These are phyloP conservation scores for Lithohypha guttulata DNA, from an alignment of 2,329 filamentous ascomycete genomes.

Conservation along the genomic window DNA sequence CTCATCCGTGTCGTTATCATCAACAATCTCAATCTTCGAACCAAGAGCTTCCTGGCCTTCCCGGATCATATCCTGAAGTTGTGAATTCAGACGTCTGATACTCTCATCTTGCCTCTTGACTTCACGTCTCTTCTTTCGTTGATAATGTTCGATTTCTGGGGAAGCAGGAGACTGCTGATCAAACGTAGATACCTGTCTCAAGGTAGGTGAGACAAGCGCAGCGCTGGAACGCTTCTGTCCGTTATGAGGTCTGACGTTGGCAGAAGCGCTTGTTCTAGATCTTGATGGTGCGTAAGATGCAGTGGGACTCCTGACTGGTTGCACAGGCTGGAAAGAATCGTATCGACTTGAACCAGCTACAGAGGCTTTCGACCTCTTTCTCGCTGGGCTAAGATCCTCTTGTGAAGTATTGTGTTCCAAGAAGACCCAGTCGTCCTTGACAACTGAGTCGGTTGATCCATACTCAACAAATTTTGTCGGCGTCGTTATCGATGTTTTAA, in stretches of 20 bases:
- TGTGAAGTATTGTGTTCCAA: slow-evolving; percentile 15
- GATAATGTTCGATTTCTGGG: slow-evolving; percentile 59
- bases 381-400: slow-evolving; percentile 22
- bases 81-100: slow-evolving; percentile 67
- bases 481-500: no score
- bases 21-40: slow-evolving; percentile 48
- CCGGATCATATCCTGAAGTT: slow-evolving; percentile 74
- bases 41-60: slow-evolving; percentile 81
- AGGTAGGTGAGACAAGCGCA: slow-evolving; percentile 12
- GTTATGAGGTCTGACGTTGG: slow-evolving; percentile 2
- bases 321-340: neutral
- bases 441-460: slow-evolving; percentile 24
- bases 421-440: slow-evolving; percentile 3
- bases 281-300: slow-evolving; percentile 29
- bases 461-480: slow-evolving; percentile 37
- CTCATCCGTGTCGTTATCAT: slow-evolving; percentile 18
- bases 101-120: slow-evolving; percentile 70
- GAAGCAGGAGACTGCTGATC: slow-evolving; percentile 8
- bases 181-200: neutral
- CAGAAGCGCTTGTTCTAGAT: slow-evolving; percentile 7
- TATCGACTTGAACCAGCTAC: slow-evolving; percentile 1
- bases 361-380: slow-evolving; percentile 18
- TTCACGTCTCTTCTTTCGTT: slow-evolving; percentile 59
- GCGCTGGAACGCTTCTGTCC: slow-evolving; percentile 8
- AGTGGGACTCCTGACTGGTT: slow-evolving; percentile 22